Conservation (phyloP, 768 basidiomycete genomes). For the Tremella fuciformis region DNA sequence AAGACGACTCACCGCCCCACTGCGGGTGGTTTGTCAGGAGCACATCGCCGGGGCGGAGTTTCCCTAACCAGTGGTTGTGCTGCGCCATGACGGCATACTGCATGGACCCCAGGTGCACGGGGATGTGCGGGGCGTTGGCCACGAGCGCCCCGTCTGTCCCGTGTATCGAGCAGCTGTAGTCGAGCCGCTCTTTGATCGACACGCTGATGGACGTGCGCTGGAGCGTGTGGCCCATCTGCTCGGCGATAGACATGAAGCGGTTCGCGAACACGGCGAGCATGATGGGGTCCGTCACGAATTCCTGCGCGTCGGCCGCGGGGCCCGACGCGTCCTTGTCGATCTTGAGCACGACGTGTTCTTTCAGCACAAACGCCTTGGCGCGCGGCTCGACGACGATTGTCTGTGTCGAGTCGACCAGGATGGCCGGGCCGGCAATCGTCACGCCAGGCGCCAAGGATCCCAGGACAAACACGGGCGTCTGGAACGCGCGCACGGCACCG, state of each 20-base stretch:
- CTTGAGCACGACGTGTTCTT: conserved; percentile 4
- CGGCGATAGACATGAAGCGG: conserved; percentile 54
- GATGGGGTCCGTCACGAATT: not conserved
- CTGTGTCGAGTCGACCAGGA: conserved; percentile 92
- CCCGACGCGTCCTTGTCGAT: conserved; percentile 4
- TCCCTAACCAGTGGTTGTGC: conserved; percentile 16
- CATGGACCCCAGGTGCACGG: conserved; percentile 41
- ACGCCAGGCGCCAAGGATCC: conserved; percentile 63
- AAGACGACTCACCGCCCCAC: not conserved
- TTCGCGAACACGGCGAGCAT: conserved; percentile 9
- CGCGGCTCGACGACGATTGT: conserved; percentile 60
- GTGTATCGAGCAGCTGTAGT: conserved; percentile 90
- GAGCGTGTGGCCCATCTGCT: conserved; percentile 88
- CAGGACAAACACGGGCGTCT: not conserved
- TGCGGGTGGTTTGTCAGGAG: conserved; percentile 33
- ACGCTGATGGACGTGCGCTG: conserved; percentile 90
- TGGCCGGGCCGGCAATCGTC: conserved; percentile 73
- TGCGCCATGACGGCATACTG: conserved; percentile 33
- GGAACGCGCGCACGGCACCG: not conserved
- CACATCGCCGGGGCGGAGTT: conserved; percentile 31
- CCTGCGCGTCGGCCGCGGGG: too few relatives aligned
- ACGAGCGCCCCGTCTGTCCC: conserved; percentile 58
- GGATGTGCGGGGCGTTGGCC: conserved; percentile 46
- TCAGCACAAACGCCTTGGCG: conserved; percentile 1
- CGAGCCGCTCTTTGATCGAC: conserved; percentile 92